Base-by-base conservation (phyloP, 2,329 filamentous ascomycete species). In the Colletotrichum costaricense region DNA sequence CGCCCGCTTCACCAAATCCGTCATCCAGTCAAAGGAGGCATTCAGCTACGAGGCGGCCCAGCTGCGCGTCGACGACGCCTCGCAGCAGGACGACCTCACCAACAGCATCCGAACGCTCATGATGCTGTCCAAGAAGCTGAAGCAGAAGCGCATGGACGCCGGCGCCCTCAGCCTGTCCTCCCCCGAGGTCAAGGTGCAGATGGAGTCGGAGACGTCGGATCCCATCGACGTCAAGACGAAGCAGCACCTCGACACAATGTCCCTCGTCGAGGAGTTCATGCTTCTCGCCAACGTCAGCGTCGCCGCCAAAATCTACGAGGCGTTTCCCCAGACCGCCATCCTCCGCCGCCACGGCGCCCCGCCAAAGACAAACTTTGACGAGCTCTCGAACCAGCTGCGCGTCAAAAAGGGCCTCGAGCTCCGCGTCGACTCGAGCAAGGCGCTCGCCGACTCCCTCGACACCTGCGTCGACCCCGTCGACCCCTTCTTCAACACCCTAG, bases 191-290 rank as follows among this genome's bases (percentile, higher is more conserved):
- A 95, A 95, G 82, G 94, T 99, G 35, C 94, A 98, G 82, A 94
- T 94, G 79, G 96, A 98, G 81, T 97, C 94, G 9, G 97, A 99
- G 84, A 97, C 96, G 0, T 97, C 95, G 1, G 97, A 98, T 80
- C 96, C 97, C 0, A 93, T 98, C 67, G 97, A 98, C 78, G 94
- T 99, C 77, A 95, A 98, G 87, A 97, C 95, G 6, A 99, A 99
- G 85, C 90, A 95, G 78, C 91, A 95, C 64, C 91, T 99, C 49
- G 95, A 97, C 79, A 99, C 97, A 66, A 99, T 98, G 86, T 98
- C 96, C 26, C 90, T 99, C 5, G 97, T 99, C 33, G 97, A 99
- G 81, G 97, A 99, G 81, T 98, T 99, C 88, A 99, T 99, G 97
- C 88, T 99, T 80, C 93, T 98, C 81, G 97, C 97, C 87, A 99